phyloP scores from a whole-genome alignment of 371 early-diverging fungal genomes.

The Rhizopus microsporus region DNA sequence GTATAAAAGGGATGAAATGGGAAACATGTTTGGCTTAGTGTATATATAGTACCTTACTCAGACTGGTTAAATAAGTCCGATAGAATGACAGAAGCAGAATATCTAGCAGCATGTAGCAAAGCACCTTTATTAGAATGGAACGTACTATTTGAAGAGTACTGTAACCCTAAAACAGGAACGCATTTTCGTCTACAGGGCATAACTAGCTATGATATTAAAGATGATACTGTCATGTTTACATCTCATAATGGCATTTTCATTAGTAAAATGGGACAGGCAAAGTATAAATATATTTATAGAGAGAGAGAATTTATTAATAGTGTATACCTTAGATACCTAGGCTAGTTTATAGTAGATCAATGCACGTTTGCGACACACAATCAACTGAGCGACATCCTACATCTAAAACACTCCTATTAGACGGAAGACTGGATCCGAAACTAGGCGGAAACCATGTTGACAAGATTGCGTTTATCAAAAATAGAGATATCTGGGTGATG shows the following conservation, averaged over 20 bases:
- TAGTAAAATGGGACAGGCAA: constrained; percentile 8
- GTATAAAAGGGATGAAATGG: background rate
- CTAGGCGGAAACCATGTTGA: constrained; percentile 56
- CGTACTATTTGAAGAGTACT: constrained; percentile 21
- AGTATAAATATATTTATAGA: constrained; percentile 10
- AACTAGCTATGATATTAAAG: constrained; percentile 3
- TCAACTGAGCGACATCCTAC: constrained; percentile 3
- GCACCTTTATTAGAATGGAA: constrained; percentile 3
- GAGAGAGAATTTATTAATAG: background rate
- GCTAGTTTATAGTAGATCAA: constrained; percentile 10
- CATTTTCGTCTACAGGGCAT: constrained; percentile 11
- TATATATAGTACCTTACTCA: background rate
- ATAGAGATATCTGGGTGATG: constrained; percentile 69
- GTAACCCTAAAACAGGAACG: background rate
- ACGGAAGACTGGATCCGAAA: constrained; percentile 55
- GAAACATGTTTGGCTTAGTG: background rate
- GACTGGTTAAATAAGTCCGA: background rate
- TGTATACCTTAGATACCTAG: constrained; percentile 12
- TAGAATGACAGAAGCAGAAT: background rate
- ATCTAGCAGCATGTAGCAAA: constrained; percentile 7
- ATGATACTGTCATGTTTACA: constrained; percentile 13
- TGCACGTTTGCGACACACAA: constrained; percentile 2
- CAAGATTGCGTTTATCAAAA: constrained; percentile 61
- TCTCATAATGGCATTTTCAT: constrained; percentile 14
- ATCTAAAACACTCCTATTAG: constrained; percentile 1